Conservation (phyloP, 805 yeast genomes). For the Myxozyma mucilagina region DNA sequence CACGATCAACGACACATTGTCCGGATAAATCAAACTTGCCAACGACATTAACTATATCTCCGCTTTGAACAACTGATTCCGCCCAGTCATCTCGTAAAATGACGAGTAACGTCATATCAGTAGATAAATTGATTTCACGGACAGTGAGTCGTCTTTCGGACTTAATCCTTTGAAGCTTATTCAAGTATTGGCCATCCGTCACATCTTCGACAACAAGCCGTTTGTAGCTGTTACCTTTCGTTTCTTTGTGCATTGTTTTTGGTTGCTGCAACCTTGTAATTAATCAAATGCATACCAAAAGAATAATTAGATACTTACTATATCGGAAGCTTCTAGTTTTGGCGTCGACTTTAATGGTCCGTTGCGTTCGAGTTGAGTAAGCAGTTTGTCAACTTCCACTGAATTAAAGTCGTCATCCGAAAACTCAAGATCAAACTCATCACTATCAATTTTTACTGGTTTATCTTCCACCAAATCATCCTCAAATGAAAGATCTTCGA, state of each 20-base stretch:
- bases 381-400: neutral
- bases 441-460: neutral
- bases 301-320: neutral
- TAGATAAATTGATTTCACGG: neutral
- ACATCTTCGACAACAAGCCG: neutral
- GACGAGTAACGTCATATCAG: slow-evolving; percentile 1
- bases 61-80: slow-evolving; percentile 29
- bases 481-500: slow-evolving; percentile 2
- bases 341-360: neutral
- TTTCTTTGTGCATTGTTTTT: neutral
- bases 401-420: slow-evolving; percentile 14
- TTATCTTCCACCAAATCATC: neutral
- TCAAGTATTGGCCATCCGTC: neutral
- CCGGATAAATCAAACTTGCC: slow-evolving; percentile 33
- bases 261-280: neutral
- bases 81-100: slow-evolving; percentile 38
- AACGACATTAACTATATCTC: slow-evolving; percentile 40
- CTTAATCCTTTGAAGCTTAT: neutral
- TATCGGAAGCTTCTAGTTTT: neutral
- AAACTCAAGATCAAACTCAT: slow-evolving; percentile 10
- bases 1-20: slow-evolving; percentile 43
- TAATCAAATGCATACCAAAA: neutral
- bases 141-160: neutral
- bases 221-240: neutral
- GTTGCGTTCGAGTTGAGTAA: neutral